A percentile compares a stretch with the other conserved stretches of the same genome.
Evolutionary conservation across 2,329 filamentous ascomycete species (phyloP).

Genomic region (Teratosphaeriaceae sp.): DNA sequence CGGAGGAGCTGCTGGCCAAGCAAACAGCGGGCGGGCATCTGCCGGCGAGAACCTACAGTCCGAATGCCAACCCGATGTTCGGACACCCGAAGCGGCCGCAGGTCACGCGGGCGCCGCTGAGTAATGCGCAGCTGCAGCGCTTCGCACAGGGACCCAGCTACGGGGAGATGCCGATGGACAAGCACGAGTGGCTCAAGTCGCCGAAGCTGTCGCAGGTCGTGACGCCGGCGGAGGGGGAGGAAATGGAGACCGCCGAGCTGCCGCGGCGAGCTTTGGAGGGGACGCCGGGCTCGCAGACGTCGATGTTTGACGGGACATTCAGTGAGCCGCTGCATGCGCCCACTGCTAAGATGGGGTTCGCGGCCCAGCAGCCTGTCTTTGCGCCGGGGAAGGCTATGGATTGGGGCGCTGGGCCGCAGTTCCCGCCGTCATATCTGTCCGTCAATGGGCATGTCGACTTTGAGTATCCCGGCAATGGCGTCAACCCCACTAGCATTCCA

Average conservation of each 20-base stretch:
- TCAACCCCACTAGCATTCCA: background rate
- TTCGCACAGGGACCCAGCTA: slow-evolving; percentile 27
- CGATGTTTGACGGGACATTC: background rate
- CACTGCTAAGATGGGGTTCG: background rate
- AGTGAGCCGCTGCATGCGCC: background rate
- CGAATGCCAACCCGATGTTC: slow-evolving; percentile 30
- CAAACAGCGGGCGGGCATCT: slow-evolving; percentile 4
- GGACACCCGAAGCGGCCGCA: slow-evolving; percentile 22
- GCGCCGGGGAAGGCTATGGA: too few species aligned
- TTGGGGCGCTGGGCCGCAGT: too few species aligned
- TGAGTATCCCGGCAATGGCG: background rate
- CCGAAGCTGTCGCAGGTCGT: slow-evolving; percentile 18
- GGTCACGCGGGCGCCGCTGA: slow-evolving; percentile 27
- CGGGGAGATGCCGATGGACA: slow-evolving; percentile 27
- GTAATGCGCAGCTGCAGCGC: slow-evolving; percentile 26
- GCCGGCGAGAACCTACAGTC: slow-evolving; percentile 24
- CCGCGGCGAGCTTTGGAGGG: too few species aligned
- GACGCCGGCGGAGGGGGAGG: slow-evolving; percentile 8
- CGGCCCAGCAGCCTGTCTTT: too few species aligned
- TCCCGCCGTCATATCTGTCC: too few species aligned
- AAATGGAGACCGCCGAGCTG: background rate
- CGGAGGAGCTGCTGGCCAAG: slow-evolving; percentile 5
- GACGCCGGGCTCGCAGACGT: background rate
- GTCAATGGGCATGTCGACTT: background rate
- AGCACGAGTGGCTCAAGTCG: slow-evolving; percentile 26